phyloP scores from a whole-genome alignment of 2,329 filamentous ascomycete genomes.

The Gliomastix tumulicola region DNA sequence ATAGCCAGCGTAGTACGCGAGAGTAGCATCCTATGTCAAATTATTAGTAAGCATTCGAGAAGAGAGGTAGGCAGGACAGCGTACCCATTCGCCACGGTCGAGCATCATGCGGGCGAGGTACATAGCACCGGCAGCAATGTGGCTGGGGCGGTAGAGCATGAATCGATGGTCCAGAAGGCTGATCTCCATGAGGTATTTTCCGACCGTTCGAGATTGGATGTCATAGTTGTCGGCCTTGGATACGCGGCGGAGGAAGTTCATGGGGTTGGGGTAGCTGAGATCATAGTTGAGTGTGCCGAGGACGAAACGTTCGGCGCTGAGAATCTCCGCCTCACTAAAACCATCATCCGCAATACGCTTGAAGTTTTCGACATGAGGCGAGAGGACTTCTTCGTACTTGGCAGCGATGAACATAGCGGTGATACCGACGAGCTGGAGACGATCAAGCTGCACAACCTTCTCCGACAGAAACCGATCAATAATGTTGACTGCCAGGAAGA shows the following conservation, averaged over 20 bases:
- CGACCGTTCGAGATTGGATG: conserved; percentile 92
- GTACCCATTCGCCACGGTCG: conserved; percentile 85
- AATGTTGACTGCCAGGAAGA: conserved; percentile 96
- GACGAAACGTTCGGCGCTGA: conserved; percentile 94
- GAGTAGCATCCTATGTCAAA: conserved; percentile 61
- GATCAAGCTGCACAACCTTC: conserved; percentile 93
- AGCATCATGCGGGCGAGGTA: conserved; percentile 88
- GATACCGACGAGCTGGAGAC: conserved; percentile 91
- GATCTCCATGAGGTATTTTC: conserved; percentile 97
- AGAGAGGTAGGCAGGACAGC: conserved; percentile 19
- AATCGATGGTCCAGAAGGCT: conserved; percentile 92
- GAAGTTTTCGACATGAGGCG: conserved; percentile 95
- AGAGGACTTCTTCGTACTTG: conserved; percentile 98
- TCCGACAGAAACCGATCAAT: conserved; percentile 95
- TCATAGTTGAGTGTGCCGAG: conserved; percentile 90
- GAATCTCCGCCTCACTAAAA: conserved; percentile 89
- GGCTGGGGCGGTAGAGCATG: conserved; percentile 82
- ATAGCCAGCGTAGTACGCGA: conserved; percentile 90
- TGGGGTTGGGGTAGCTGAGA: conserved; percentile 96
- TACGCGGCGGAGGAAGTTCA: conserved; percentile 98
- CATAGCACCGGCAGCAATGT: conserved; percentile 89
- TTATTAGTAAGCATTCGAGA: conserved; percentile 17
- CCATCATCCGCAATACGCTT: conserved; percentile 94
- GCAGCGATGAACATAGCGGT: conserved; percentile 99
- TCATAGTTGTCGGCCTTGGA: conserved; percentile 99